These are phyloP conservation scores for Oryza nivara DNA, from an alignment of 176 grass and related monocot genomes.

Conservation along the genomic window DNA sequence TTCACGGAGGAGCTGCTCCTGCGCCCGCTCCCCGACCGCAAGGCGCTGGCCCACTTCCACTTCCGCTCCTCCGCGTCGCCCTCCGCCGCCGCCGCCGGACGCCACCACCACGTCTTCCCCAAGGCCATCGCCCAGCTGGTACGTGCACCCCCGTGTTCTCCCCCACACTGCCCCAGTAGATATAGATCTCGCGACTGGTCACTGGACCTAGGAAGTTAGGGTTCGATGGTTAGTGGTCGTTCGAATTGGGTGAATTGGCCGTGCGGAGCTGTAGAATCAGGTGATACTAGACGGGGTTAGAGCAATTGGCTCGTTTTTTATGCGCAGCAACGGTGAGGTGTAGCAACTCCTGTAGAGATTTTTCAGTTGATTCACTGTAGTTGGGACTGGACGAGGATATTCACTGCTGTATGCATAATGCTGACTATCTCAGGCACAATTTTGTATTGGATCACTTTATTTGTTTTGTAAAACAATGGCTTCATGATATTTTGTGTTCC, in stretches of 20 bases:
- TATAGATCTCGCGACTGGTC: constrained; percentile 15
- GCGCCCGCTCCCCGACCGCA: constrained; percentile 79
- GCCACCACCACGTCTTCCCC: constrained; percentile 82
- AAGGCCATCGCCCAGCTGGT: constrained; percentile 94
- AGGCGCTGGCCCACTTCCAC: constrained; percentile 85
- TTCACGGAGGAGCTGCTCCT: constrained; percentile 91
- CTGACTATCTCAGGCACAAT: background rate
- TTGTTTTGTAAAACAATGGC: background rate
- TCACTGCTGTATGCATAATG: background rate
- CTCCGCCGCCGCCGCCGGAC: constrained; percentile 34
- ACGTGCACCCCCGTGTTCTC: background rate
- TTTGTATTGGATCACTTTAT: background rate
- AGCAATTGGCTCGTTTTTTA: background rate
- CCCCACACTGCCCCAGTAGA: background rate
- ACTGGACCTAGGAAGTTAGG: constrained; percentile 11
- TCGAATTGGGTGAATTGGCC: constrained; percentile 10
- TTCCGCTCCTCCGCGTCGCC: constrained; percentile 69
- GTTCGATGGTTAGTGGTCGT: background rate
- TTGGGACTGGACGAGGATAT: constrained; percentile 2
- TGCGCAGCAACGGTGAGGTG: background rate
- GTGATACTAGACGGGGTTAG: background rate
- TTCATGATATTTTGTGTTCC: background rate
- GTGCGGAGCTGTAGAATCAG: background rate
- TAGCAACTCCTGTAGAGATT: background rate
- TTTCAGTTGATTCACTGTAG: background rate